phyloP scores from a whole-genome alignment of 139 green algal species.

The Zygnema circumcarinatum region DNA sequence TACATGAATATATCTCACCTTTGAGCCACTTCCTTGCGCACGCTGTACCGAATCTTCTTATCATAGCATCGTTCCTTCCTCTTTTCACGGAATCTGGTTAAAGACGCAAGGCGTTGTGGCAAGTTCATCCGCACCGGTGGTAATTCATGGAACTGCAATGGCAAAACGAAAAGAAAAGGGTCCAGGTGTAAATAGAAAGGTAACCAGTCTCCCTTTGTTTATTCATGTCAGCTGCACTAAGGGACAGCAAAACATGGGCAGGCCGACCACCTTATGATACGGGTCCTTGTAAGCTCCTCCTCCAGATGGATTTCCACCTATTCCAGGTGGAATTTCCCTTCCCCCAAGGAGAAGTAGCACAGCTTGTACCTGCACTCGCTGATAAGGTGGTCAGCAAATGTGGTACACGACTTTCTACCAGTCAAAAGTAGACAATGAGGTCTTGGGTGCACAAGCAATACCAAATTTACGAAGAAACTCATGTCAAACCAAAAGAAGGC shows the following conservation, averaged over 20 bases:
- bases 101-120: constrained; percentile 56
- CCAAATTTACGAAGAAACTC: no score
- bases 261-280: not conserved
- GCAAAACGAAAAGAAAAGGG: no score
- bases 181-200: no score
- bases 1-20: constrained; percentile 43
- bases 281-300: not conserved
- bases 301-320: not conserved
- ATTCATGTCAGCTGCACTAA: no score
- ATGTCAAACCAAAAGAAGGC: no score
- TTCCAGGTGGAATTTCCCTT: constrained; percentile 35
- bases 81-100: constrained; percentile 64
- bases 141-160: not conserved
- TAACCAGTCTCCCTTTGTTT: no score
- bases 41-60: constrained; percentile 67
- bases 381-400: no score
- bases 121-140: constrained; percentile 47
- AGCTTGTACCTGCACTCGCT: constrained; percentile 40
- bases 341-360: constrained; percentile 49
- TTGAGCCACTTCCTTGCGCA: constrained; percentile 67
- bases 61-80: constrained; percentile 64
- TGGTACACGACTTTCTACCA: no score
- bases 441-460: no score
- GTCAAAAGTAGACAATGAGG: no score
- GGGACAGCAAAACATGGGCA: no score